phyloP scores from a whole-genome alignment of 2,329 filamentous ascomycete species.

The Tolypocladium amazonense region DNA sequence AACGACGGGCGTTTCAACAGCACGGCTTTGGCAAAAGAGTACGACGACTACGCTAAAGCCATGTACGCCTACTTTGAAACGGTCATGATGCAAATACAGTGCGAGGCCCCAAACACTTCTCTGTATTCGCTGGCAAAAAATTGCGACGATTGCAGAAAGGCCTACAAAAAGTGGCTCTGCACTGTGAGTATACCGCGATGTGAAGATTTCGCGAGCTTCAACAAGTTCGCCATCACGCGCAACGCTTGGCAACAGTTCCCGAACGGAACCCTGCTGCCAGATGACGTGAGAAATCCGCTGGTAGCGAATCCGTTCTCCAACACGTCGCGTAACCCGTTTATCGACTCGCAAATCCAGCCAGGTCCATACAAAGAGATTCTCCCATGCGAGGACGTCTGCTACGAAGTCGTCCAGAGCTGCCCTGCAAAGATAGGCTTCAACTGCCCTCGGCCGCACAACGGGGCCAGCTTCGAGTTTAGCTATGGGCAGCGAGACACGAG shows the following conservation, averaged over 20 bases:
- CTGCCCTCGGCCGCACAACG: conserved; percentile 48
- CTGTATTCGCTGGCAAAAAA: conserved; percentile 71
- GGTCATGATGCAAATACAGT: conserved; percentile 74
- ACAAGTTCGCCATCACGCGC: conserved; percentile 38
- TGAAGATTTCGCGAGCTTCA: conserved; percentile 60
- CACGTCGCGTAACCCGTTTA: conserved; percentile 57
- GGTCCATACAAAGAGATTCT: conserved; percentile 92
- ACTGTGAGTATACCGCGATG: conserved; percentile 87
- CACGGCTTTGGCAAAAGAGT: conserved; percentile 55
- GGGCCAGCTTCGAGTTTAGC: conserved; percentile 23
- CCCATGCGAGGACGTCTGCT: conserved; percentile 82
- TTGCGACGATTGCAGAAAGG: conserved; percentile 64
- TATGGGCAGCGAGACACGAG: conserved; percentile 19
- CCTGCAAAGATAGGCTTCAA: conserved; percentile 64
- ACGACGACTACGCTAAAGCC: conserved; percentile 61
- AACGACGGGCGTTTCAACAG: conserved; percentile 56
- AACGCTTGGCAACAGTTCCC: conserved; percentile 63
- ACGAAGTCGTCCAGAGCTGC: conserved; percentile 74
- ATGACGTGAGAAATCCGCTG: conserved; percentile 16
- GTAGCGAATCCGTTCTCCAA: conserved; percentile 15
- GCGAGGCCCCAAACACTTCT: conserved; percentile 62
- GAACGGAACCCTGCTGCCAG: conserved; percentile 49
- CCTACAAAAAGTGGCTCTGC: conserved; percentile 94
- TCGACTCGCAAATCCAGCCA: conserved; percentile 62
- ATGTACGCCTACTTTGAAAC: conserved; percentile 73